Percentiles rank a stretch among this genome's conserved stretches.
Evolutionary conservation across 305 asterid species (phyloP).

Genomic region (Solanum chacoense): DNA sequence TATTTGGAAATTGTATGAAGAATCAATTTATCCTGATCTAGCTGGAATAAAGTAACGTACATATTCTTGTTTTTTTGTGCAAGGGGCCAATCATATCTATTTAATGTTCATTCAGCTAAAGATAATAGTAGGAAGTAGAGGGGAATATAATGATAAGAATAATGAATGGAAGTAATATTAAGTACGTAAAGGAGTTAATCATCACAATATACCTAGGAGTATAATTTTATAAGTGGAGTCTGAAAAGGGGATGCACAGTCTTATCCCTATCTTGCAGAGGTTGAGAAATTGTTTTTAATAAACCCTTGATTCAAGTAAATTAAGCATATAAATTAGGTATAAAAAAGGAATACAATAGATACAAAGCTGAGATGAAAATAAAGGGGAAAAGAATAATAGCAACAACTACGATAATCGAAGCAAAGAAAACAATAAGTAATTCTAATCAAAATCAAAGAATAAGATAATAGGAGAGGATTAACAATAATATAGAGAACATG

Average conservation of each 20-base stretch:
- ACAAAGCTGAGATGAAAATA: not conserved
- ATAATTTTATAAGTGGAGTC: not conserved
- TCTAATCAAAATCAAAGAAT: not conserved
- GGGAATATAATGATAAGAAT: not conserved
- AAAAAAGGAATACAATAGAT: not conserved
- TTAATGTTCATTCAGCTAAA: not conserved
- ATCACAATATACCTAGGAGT: not conserved
- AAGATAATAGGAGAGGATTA: not conserved
- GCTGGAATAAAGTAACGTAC: not conserved
- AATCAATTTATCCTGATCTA: not conserved
- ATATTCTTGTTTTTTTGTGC: constrained; percentile 1
- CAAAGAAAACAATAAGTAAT: not conserved
- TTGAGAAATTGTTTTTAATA: not conserved
- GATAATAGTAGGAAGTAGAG: not conserved
- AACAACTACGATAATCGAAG: not conserved
- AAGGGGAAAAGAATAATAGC: not conserved
- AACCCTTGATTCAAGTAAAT: not conserved
- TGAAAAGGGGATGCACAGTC: not conserved
- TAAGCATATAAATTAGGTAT: not conserved
- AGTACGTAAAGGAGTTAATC: not conserved
- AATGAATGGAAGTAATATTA: not conserved
- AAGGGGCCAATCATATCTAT: not conserved
- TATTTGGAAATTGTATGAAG: not conserved
- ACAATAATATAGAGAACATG: not conserved
- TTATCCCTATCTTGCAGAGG: not conserved